These are phyloP conservation scores for Helenozyma baotianmanensis DNA, from an alignment of 805 yeast species.

Conservation along the genomic window DNA sequence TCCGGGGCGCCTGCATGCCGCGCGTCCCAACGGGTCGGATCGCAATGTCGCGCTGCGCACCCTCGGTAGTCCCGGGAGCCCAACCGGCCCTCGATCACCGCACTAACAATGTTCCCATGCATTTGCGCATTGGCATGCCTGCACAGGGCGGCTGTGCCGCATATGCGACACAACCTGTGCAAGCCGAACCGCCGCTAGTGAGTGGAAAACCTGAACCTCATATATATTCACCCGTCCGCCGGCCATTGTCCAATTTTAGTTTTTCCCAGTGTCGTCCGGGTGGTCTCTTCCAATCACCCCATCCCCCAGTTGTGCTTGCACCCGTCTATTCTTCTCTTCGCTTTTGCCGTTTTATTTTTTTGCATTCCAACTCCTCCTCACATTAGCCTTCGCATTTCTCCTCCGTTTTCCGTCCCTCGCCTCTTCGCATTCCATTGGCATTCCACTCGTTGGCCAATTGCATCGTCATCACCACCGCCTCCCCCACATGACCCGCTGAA, in stretches of 20 bases:
- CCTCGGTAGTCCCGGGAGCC: no score
- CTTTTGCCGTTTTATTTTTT: not conserved
- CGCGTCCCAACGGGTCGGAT: no score
- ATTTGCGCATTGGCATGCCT: not conserved
- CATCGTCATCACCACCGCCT: not conserved
- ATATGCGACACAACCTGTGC: not conserved
- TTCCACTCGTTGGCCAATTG: constrained; percentile 1
- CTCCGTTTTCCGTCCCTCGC: not conserved
- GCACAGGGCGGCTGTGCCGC: no score
- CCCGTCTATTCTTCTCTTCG: not conserved
- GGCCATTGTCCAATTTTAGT: no score
- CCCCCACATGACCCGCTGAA: not conserved
- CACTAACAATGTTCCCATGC: not conserved
- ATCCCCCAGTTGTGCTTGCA: no score
- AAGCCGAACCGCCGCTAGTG: not conserved
- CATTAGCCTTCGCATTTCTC: not conserved
- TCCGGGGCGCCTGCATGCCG: no score
- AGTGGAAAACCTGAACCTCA: not conserved
- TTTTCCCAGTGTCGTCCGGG: no score
- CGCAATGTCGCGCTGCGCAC: no score
- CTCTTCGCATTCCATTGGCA: not conserved
- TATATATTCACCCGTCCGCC: no score
- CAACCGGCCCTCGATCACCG: no score
- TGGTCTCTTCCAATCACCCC: no score
- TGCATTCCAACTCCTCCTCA: no score